Evolutionary conservation across 345 rosid species (phyloP), one percentile per base, ranked within the genome.

Genomic region (Conringia planisiliqua): DNA sequence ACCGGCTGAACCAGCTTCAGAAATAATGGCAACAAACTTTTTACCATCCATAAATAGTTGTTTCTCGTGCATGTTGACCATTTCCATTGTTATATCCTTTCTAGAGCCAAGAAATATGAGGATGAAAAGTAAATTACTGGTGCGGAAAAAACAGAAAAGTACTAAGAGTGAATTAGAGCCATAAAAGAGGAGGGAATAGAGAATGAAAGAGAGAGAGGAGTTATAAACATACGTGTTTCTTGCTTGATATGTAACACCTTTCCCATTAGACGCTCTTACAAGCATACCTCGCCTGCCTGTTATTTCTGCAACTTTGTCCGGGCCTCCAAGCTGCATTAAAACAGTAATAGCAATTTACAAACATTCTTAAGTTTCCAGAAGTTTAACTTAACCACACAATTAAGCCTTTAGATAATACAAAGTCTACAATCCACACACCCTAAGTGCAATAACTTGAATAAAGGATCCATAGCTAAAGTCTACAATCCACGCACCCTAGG

Each of bases 1-100:
- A 73, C 97, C 99, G 70, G 99, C 99, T 44, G 97, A 95, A 66
- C 99, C 99, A 71, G 99, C 99, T 85, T 95, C 99, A 29, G 99
- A 95, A 76, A 95, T 95, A 72, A 95, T 84, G 46, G 99, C 99
- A 78, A 87, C 96, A 10, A 81, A 84, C 73, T 92, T 95, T 85
- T 92, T 91, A 64, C 99, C 93, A 75, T 91, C 97, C 99, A 95
- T 95, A 82, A 95, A 95, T 72, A 85, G 90, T 85, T 95, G 93
- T 81, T 95, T 95, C 80, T 92, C 99, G 40, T 90, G 90, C 99
- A 95, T 95, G 84, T 95, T 95, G 73, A 95, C 99, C 99, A 95
- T 95, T 83, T 95, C 99, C 99, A 95, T 87, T 30, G 90, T 82
- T 24, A 95, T 83, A 60, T 95, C 99, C 87, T 95, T 95, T 73